phyloP scores from a whole-genome alignment of 371 early-diverging fungal species.

The Mortierella sp. region DNA sequence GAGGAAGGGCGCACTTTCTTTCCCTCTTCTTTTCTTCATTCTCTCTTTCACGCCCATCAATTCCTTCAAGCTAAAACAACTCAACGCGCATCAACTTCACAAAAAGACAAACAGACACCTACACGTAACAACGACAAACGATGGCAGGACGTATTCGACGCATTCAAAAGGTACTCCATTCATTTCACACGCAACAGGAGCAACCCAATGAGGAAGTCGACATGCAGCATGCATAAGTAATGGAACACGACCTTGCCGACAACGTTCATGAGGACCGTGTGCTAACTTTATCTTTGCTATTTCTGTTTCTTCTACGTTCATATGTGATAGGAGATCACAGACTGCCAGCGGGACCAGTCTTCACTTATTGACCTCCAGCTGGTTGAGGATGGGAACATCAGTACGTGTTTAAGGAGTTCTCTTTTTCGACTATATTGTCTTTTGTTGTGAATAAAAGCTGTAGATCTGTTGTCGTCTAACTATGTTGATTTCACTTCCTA shows the following conservation, averaged over 20 bases:
- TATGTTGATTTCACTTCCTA: neutral
- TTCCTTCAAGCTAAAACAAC: neutral
- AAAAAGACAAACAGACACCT: neutral
- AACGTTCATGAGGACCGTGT: neutral
- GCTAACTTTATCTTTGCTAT: neutral
- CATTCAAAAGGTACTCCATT: constrained; percentile 47
- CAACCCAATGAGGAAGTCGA: neutral
- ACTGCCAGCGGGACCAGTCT: constrained; percentile 49
- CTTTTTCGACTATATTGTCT: too few relatives aligned
- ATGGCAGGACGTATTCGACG: constrained; percentile 53
- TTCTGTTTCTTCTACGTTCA: neutral
- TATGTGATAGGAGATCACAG: constrained; percentile 43
- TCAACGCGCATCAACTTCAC: neutral
- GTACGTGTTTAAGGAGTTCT: constrained; percentile 22
- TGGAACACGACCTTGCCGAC: neutral
- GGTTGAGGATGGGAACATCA: constrained; percentile 50
- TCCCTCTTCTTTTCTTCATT: neutral
- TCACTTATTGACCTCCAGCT: constrained; percentile 40
- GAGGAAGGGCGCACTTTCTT: neutral
- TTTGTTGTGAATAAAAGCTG: too few relatives aligned
- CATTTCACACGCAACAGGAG: neutral
- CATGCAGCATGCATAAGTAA: neutral
- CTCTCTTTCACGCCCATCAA: neutral
- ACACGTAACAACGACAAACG: neutral
- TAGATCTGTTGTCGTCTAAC: neutral